Percentiles rank a stretch among this genome's conserved stretches.
Evolutionary conservation across 2,329 filamentous ascomycete species (phyloP).

Genomic region (Diaporthe citriasiana): DNA sequence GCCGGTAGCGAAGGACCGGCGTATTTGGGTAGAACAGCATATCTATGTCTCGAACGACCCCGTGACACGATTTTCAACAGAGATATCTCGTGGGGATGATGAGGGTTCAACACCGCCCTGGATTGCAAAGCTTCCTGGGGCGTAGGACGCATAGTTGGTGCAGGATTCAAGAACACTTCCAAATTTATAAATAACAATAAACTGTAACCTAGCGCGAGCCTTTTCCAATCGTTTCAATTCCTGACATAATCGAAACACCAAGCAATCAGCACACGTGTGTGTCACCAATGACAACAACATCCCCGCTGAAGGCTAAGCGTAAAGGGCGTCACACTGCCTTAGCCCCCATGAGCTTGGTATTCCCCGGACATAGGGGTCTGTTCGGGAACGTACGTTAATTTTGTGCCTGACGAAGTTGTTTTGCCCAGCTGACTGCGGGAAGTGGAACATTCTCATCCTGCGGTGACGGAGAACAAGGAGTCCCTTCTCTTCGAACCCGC

Average conservation of each 20-base stretch:
- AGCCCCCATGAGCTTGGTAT: background rate
- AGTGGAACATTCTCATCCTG: conserved; percentile 6
- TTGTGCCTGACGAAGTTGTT: background rate
- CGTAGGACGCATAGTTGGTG: background rate
- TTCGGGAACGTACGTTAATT: background rate
- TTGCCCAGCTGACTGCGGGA: background rate
- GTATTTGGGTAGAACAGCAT: conserved; percentile 25
- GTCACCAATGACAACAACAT: background rate
- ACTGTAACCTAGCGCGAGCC: background rate
- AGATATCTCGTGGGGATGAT: background rate
- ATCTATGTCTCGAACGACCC: conserved; percentile 13
- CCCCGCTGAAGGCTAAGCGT: background rate
- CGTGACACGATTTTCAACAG: background rate
- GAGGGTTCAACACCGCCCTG: background rate
- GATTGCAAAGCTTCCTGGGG: background rate
- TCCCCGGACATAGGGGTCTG: too few species aligned
- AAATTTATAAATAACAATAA: background rate
- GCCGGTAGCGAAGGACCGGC: background rate
- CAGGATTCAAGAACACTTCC: background rate
- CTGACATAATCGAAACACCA: background rate
- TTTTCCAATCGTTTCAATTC: background rate
- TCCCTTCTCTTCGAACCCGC: background rate
- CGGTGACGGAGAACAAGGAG: background rate
- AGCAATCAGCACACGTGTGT: too few species aligned
- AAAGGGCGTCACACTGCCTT: background rate